Base-by-base conservation (phyloP, 495 filamentous ascomycete species). In the Neurospora cerealis region DNA sequence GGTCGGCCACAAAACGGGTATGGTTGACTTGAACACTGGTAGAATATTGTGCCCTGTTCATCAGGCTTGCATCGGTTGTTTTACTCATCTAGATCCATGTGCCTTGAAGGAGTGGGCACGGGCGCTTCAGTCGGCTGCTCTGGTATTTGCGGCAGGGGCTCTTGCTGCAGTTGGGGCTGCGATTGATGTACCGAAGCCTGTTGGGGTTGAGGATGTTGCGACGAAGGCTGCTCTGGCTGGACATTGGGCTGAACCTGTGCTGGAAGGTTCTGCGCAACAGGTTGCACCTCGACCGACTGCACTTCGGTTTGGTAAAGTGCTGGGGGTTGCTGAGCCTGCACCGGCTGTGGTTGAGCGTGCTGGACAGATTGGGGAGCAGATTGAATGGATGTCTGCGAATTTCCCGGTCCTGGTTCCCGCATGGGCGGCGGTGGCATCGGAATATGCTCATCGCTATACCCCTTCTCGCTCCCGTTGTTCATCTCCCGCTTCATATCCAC, bases 401-500 rank as follows among this genome's bases (percentile, higher is more conserved):
- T 5, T 34, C 28, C 54, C 24, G 54, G 54, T 62, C 54, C 54
- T 32, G 15, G 6, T 34, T 62, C 54, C 54, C 54, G 54, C 54
- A 34, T 32, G 28, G 54, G 54, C 54, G 28, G 54, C 7, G 54
- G 54, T 17, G 54, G 54, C 54, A 62, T 62, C 24, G 54, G 54
- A 34, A 62, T 62, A 34, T 62, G 24, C 54, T 62, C 54, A 62
- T 62, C 54, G 15, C 54, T 62, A 19, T 62, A 62, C 13, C 54
- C 54, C 28, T 19, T 62, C 6, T 62, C 54, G 54, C 54, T 62
- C 5, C 28, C 54, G 54, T 62, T 62, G 28, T 34, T 62, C 15
- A 34, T 62, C 13, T 77, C 77, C 15, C 75, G 74, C 32, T 84
- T 84, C 15, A 83, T 77, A 42, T 87, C 85, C 10, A 83, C 62